These are phyloP conservation scores for Leccinum obscurum DNA, from an alignment of 768 basidiomycete species.

Conservation along the genomic window DNA sequence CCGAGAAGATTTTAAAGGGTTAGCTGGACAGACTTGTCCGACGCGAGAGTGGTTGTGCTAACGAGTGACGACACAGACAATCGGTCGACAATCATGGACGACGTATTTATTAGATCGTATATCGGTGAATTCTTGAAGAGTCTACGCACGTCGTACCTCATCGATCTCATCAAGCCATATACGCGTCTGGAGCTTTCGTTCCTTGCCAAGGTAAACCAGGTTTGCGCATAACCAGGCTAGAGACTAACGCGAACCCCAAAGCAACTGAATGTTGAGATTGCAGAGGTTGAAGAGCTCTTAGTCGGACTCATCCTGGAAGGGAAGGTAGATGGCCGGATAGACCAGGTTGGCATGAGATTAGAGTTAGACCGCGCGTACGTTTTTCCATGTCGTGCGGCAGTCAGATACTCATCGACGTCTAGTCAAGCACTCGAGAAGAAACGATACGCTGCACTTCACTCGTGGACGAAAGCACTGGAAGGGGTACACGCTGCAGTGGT, in stretches of 20 bases:
- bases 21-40: constrained; percentile 12
- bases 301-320: constrained; percentile 94
- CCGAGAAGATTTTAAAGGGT: constrained; percentile 94
- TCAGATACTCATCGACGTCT: constrained; percentile 8
- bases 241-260: constrained; percentile 41
- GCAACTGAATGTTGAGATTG: constrained; percentile 94
- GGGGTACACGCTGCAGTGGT: constrained; percentile 75
- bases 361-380: constrained; percentile 84
- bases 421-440: constrained; percentile 89
- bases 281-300: constrained; percentile 92
- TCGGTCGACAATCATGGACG: constrained; percentile 93
- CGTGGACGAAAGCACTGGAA: constrained; percentile 83
- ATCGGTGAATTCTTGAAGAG: constrained; percentile 95
- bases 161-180: constrained; percentile 98
- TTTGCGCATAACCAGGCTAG: neutral
- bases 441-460: constrained; percentile 76
- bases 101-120: constrained; percentile 90
- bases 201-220: constrained; percentile 73
- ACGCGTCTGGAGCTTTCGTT: constrained; percentile 91
- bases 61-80: constrained; percentile 59
- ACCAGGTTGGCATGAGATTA: constrained; percentile 92
- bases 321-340: constrained; percentile 95
- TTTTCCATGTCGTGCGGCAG: neutral
- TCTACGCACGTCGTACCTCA: constrained; percentile 92
- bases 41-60: neutral